phyloP scores from a whole-genome alignment of 768 basidiomycete genomes.

The Tulasnella sp. region DNA sequence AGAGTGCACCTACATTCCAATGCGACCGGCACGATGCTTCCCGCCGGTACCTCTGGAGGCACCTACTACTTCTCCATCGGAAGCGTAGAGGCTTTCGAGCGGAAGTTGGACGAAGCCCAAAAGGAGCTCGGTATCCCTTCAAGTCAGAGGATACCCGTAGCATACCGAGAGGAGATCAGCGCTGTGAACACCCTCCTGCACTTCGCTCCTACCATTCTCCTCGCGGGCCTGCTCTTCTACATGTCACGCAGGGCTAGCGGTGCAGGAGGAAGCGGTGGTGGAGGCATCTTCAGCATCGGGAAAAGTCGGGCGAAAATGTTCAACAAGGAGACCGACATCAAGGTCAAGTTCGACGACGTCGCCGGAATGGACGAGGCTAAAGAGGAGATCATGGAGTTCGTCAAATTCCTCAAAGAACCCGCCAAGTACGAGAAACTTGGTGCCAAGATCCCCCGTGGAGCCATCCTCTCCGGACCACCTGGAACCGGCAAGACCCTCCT shows the following conservation, averaged over 20 bases:
- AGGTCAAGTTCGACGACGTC: slow-evolving; percentile 89
- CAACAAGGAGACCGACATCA: slow-evolving; percentile 93
- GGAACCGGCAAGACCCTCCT: slow-evolving; percentile 98
- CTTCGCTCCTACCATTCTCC: slow-evolving; percentile 89
- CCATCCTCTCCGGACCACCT: slow-evolving; percentile 89
- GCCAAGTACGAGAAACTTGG: slow-evolving; percentile 89
- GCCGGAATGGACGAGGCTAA: slow-evolving; percentile 99
- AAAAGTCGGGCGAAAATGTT: slow-evolving; percentile 92
- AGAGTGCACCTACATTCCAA: slow-evolving; percentile 90
- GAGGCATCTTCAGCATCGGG: slow-evolving; percentile 94
- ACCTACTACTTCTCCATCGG: slow-evolving; percentile 96
- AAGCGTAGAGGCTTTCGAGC: slow-evolving; percentile 92
- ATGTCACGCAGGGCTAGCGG: slow-evolving; percentile 62
- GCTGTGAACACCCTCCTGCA: slow-evolving; percentile 69
- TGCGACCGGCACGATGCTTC: slow-evolving; percentile 55
- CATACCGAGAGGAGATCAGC: slow-evolving; percentile 91
- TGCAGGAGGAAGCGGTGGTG: slow-evolving; percentile 48
- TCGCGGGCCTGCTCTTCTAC: slow-evolving; percentile 83
- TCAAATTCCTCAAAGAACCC: slow-evolving; percentile 96
- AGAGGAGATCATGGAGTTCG: slow-evolving; percentile 99
- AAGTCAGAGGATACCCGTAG: slow-evolving; percentile 89
- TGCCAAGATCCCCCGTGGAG: slow-evolving; percentile 94
- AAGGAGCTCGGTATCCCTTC: slow-evolving; percentile 83
- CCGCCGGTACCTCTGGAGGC: slow-evolving; percentile 37
- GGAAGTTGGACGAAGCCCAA: slow-evolving; percentile 90